Conservation (phyloP, 148 eudicot genomes). For the Amaranthus palmeri region DNA sequence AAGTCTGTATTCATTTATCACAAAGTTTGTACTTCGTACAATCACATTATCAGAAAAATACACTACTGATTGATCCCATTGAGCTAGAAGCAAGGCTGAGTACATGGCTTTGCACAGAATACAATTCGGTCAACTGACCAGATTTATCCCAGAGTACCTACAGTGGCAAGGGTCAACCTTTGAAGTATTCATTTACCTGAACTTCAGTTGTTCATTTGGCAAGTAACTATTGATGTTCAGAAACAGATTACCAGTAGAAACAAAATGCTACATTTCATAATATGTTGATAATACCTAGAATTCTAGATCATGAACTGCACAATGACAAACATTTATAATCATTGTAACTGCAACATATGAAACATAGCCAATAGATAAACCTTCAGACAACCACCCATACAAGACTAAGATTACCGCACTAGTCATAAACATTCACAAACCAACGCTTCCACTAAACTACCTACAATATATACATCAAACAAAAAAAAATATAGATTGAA, state of each 20-base stretch:
- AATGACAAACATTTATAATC: not conserved
- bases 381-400: not conserved
- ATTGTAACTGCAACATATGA: not conserved
- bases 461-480: constrained; percentile 2
- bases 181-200: too few relatives aligned
- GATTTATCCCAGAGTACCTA: too few relatives aligned
- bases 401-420: not conserved
- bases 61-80: not conserved
- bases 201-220: not conserved
- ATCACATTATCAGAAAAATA: not conserved
- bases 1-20: not conserved
- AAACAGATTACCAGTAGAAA: not conserved
- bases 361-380: not conserved
- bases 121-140: not conserved
- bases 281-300: not conserved
- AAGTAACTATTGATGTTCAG: not conserved
- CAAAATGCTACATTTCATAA: not conserved
- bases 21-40: not conserved
- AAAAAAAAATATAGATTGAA: not conserved
- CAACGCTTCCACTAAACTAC: not conserved
- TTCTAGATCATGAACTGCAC: not conserved
- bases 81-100: not conserved
- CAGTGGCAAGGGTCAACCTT: too few relatives aligned
- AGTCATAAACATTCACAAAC: not conserved
- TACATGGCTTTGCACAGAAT: not conserved